Conservation (phyloP, 2,329 filamentous ascomycete species). For the Metarhizium robertsii region DNA sequence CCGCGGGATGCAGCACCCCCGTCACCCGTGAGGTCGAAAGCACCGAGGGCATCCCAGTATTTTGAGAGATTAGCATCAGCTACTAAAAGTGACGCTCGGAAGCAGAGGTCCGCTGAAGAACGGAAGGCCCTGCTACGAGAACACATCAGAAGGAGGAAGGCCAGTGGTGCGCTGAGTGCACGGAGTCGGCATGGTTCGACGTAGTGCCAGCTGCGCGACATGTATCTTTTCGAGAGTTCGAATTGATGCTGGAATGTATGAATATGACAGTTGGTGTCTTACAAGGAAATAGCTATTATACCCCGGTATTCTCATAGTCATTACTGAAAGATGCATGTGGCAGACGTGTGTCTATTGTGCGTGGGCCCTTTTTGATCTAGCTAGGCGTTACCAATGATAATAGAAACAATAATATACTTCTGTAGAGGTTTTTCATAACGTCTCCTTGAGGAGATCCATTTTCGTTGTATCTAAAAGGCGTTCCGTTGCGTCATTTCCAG, state of each 20-base stretch:
- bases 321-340: background rate
- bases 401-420: background rate
- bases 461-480: constrained; percentile 5
- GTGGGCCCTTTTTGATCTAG: constrained; percentile 13
- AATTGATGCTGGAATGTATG: background rate
- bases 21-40: constrained; percentile 7
- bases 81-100: constrained; percentile 6
- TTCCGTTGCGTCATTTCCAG: background rate
- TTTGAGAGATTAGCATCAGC: constrained; percentile 11
- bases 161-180: constrained; percentile 6
- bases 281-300: background rate
- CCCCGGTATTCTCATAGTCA: background rate
- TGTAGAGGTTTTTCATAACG: background rate
- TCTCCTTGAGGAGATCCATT: constrained; percentile 7
- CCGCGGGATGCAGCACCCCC: constrained; percentile 11
- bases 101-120: constrained; percentile 11
- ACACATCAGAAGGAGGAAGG: constrained; percentile 16
- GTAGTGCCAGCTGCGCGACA: background rate
- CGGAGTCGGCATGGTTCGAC: constrained; percentile 4
- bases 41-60: constrained; percentile 14
- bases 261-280: background rate
- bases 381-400: background rate
- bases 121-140: constrained; percentile 14
- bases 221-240: background rate
- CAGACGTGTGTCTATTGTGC: constrained; percentile 17